phyloP scores from a whole-genome alignment of 2,329 filamentous ascomycete genomes.

The Colletotrichum lindemuthianum region DNA sequence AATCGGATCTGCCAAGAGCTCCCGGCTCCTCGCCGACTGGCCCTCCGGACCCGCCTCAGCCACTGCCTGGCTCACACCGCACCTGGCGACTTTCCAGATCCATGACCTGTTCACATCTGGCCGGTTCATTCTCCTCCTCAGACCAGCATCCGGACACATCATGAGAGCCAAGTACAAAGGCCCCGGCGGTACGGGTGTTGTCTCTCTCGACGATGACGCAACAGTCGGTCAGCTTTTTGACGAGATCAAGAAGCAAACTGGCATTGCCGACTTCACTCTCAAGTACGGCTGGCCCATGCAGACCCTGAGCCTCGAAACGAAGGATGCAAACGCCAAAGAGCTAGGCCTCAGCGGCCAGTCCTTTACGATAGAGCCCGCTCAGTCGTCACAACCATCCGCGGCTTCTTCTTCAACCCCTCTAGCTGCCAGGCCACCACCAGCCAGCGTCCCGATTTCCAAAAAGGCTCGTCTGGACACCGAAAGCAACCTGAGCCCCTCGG shows the following conservation, averaged over 20 bases:
- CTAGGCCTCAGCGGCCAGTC: conserved; percentile 61
- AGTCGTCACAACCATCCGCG: conserved; percentile 24
- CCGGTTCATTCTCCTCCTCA: not conserved
- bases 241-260: conserved; percentile 71
- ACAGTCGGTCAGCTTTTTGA: conserved; percentile 70
- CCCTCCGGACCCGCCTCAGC: conserved; percentile 9
- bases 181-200: conserved; percentile 75
- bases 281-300: conserved; percentile 89
- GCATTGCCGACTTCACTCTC: conserved; percentile 73
- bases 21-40: conserved; percentile 5
- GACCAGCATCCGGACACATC: conserved; percentile 12
- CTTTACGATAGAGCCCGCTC: conserved; percentile 57
- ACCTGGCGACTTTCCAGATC: no score
- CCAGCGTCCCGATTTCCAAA: conserved; percentile 8
- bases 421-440: conserved; percentile 21
- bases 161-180: conserved; percentile 83
- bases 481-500: conserved; percentile 17
- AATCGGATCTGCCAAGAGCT: conserved; percentile 7
- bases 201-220: conserved; percentile 75
- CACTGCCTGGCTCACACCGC: no score
- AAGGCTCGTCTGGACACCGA: conserved; percentile 11
- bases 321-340: conserved; percentile 57
- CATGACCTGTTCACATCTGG: no score
- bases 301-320: conserved; percentile 69
- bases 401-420: conserved; percentile 23